Base-by-base conservation (phyloP, 139 green algal species). In the Closterium sp. region DNA sequence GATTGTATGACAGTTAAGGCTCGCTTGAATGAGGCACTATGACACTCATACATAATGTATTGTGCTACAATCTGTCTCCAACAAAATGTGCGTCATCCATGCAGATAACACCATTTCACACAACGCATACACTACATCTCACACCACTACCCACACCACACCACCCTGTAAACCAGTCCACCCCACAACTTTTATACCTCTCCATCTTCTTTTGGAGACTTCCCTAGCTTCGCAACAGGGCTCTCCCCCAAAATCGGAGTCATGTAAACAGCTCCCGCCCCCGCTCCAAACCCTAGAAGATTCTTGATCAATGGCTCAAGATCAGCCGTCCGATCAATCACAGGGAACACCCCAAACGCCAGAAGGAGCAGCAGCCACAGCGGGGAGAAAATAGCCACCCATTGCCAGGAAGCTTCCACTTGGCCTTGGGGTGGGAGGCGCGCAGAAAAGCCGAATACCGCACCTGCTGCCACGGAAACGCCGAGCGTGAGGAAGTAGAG, bases 401-500 rank as follows among this genome's bases (percentile, higher is more conserved):
- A 93, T 32, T 94, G 91, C 91, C 76, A 95, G 30, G 91, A 94
- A 25, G 91, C 43, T 35, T 95, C 84, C 32, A 94, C 86, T 36
- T 87, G 87, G n/a, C 91, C 91, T 12, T 93, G 35, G 38, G 92
- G 91, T 1, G 91, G 91, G n/a, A 94, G 34, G 1, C 91, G 31
- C 30, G 91, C 91, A 31, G 92, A 34, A 88, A 94, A 94, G 32
- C 91, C 91, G 33, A 94, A 94, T 2, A 94, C 91, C 7, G 91
- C 91, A n/a, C 91, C 91, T 25, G 34, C 91, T 33, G 84, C 91
- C 33, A 94, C 76, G 23, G 91, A 94, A 8, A 33, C 94, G 38
- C 32, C 91, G 19, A 94, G 91, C 28, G 91, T 94, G 16, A 94
- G 91, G 92, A 95, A 95, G 89, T 94, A 94, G 3, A 94, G 91